Evolutionary conservation across 2,329 filamentous ascomycete species (phyloP).

Genomic region (Furcasterigmium furcatum): DNA sequence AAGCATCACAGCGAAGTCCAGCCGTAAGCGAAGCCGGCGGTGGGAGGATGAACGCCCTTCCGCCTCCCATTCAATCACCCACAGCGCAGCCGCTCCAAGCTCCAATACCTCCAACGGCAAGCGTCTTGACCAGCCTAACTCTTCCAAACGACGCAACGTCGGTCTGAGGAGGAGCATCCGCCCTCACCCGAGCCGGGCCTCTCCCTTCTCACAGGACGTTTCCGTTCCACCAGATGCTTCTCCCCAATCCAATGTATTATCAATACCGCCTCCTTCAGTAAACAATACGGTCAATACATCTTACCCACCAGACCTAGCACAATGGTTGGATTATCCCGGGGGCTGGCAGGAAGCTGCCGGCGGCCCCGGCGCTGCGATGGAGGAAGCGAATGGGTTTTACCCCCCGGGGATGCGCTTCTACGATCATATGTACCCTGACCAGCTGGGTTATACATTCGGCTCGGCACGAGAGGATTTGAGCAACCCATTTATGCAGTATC

Average conservation of each 20-base stretch:
- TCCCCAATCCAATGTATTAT: background rate
- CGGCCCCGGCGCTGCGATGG: no score
- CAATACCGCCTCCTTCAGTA: background rate
- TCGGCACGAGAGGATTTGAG: background rate
- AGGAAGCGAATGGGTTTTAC: no score
- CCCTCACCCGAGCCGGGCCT: background rate
- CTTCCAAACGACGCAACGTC: background rate
- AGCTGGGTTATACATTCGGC: background rate
- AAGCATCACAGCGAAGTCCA: background rate
- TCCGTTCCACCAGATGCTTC: no score
- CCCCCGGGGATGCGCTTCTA: background rate
- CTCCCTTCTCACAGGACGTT: no score
- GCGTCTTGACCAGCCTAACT: no score
- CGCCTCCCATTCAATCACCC: background rate
- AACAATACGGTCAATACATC: background rate
- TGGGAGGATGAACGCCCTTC: background rate
- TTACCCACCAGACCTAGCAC: background rate
- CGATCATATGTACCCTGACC: background rate
- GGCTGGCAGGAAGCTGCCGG: no score
- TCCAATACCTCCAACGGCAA: background rate
- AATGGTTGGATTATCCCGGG: no score
- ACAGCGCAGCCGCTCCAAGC: background rate
- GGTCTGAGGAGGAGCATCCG: background rate
- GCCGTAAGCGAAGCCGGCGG: slow-evolving; percentile 2
- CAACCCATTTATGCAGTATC: background rate